These are phyloP conservation scores for Magnaporthiopsis incrustans DNA, from an alignment of 2,329 filamentous ascomycete species.

Conservation along the genomic window DNA sequence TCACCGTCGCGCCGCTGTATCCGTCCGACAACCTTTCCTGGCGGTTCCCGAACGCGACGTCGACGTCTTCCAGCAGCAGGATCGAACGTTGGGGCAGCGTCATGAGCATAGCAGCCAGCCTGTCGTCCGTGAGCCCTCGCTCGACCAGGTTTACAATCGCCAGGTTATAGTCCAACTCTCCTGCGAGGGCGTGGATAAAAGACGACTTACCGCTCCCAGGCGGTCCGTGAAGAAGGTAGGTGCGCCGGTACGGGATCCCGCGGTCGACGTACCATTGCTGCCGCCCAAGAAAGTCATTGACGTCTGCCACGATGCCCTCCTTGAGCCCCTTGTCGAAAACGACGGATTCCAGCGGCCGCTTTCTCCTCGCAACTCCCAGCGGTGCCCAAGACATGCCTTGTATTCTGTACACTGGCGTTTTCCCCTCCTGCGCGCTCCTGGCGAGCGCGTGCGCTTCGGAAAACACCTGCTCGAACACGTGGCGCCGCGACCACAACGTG, in stretches of 20 bases:
- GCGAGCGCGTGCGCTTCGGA: conserved; percentile 77
- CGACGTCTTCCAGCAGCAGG: conserved; percentile 80
- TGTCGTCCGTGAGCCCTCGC: conserved; percentile 81
- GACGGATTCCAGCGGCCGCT: conserved; percentile 81
- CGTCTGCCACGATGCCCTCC: conserved; percentile 70
- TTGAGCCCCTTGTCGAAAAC: conserved; percentile 78
- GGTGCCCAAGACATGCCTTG: conserved; percentile 77
- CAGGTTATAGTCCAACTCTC: conserved; percentile 86
- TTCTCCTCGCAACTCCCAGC: conserved; percentile 77
- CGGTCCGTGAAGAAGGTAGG: conserved; percentile 82
- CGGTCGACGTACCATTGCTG: conserved; percentile 87
- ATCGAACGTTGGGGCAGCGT: conserved; percentile 78
- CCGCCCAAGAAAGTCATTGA: conserved; percentile 71
- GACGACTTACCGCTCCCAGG: conserved; percentile 91
- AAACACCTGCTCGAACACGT: conserved; percentile 87
- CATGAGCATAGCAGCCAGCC: conserved; percentile 76
- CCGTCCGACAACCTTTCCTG: conserved; percentile 71
- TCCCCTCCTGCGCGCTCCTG: conserved; percentile 74
- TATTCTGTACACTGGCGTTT: conserved; percentile 84
- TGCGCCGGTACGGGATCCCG: conserved; percentile 87
- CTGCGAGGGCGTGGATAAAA: conserved; percentile 91
- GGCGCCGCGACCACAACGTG: conserved; percentile 79
- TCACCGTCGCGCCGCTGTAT: conserved; percentile 81
- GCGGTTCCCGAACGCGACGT: conserved; percentile 82
- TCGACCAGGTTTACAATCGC: conserved; percentile 89